Evolutionary conservation across 192 early-diverging fungal genomes (phyloP).

Genomic region (Chytriomyces hyalinus): DNA sequence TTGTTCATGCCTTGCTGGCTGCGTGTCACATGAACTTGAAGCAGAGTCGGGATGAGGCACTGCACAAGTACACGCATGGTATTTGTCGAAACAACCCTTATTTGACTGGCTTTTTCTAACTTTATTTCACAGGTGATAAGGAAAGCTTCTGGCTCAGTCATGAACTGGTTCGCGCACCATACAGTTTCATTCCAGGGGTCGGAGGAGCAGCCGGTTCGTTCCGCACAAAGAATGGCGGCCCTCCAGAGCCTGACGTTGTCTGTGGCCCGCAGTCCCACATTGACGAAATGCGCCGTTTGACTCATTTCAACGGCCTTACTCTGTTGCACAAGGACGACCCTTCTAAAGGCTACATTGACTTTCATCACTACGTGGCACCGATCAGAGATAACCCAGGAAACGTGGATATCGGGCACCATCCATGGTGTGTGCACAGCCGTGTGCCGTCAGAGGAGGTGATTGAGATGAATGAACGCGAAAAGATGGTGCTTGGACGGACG

Average conservation of each 20-base stretch:
- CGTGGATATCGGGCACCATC: slow-evolving; percentile 43
- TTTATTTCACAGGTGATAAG: slow-evolving; percentile 58
- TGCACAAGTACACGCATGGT: slow-evolving; percentile 40
- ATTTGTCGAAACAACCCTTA: background rate
- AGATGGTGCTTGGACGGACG: background rate
- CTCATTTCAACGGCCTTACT: slow-evolving; percentile 47
- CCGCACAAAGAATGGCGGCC: slow-evolving; percentile 36
- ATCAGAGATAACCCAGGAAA: slow-evolving; percentile 28
- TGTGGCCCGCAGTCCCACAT: slow-evolving; percentile 42
- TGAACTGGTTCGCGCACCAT: slow-evolving; percentile 65
- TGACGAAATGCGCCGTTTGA: slow-evolving; percentile 31
- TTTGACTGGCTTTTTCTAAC: background rate
- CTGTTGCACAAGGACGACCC: slow-evolving; percentile 40
- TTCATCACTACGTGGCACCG: slow-evolving; percentile 28
- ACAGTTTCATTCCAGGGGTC: slow-evolving; percentile 36
- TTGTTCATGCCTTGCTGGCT: slow-evolving; percentile 58
- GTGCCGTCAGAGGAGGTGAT: slow-evolving; percentile 17
- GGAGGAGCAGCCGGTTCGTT: slow-evolving; percentile 34
- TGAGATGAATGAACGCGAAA: slow-evolving; percentile 14
- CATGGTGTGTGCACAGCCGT: slow-evolving; percentile 40
- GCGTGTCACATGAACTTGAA: slow-evolving; percentile 63
- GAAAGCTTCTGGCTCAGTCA: slow-evolving; percentile 72
- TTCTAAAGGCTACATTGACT: slow-evolving; percentile 26
- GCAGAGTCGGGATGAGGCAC: slow-evolving; percentile 29
- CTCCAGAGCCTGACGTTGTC: slow-evolving; percentile 27